These are phyloP conservation scores for Sporisorium graminicola DNA, from an alignment of 1,284 basidiomycete genomes.

Conservation along the genomic window DNA sequence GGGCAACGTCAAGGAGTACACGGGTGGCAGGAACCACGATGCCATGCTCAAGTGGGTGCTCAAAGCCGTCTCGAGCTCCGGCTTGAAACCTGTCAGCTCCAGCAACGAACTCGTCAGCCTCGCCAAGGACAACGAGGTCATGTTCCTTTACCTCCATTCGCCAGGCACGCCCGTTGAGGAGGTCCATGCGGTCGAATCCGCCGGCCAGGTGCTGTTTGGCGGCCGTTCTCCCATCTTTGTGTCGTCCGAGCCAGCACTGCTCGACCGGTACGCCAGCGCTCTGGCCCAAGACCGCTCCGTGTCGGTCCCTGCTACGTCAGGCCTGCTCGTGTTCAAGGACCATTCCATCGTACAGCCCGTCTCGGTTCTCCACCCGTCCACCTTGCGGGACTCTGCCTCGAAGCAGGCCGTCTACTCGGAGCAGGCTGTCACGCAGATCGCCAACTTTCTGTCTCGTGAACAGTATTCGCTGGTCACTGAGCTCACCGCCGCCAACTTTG, in stretches of 20 bases:
- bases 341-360: constrained; percentile 44
- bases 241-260: constrained; percentile 50
- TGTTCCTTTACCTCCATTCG: constrained; percentile 62
- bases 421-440: constrained; percentile 20
- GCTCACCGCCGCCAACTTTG: constrained; percentile 56
- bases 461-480: constrained; percentile 57
- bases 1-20: constrained; percentile 56
- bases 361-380: constrained; percentile 36
- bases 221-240: constrained; percentile 40
- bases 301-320: constrained; percentile 36
- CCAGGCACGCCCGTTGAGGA: constrained; percentile 37
- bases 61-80: constrained; percentile 52
- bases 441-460: constrained; percentile 52
- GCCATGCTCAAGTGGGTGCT: constrained; percentile 63
- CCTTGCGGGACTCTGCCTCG: constrained; percentile 12
- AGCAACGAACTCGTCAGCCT: constrained; percentile 32
- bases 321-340: constrained; percentile 67
- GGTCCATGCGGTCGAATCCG: constrained; percentile 31
- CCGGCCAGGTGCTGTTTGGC: constrained; percentile 32
- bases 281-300: constrained; percentile 18
- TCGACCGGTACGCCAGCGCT: constrained; percentile 39
- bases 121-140: constrained; percentile 52
- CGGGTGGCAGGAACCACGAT: constrained; percentile 55
- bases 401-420: constrained; percentile 23
- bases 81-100: constrained; percentile 39